Base-by-base conservation (phyloP, 768 basidiomycete genomes). In the Brasilioporus rufonigricans region DNA sequence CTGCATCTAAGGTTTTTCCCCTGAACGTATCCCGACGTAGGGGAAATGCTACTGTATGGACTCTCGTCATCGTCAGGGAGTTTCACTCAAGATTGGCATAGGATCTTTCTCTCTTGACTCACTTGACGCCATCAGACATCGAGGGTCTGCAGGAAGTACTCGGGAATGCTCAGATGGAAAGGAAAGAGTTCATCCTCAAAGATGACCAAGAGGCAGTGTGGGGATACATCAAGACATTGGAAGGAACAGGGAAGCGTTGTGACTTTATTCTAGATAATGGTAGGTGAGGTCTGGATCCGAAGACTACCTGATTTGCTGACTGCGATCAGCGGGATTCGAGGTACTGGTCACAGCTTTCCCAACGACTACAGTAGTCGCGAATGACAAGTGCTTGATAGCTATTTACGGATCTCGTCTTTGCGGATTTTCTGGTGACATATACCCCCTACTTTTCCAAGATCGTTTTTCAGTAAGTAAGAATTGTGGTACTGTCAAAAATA, bases 211-310 rank as follows among this genome's bases (percentile, higher is more conserved):
- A 80, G 19, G 71, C 70, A 8, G 85, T 83, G 2, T 98, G 94
- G 94, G 66, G 80, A 8, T 78, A 91, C 65, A 61, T 96, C 27
- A 81, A 80, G 61, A 74, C 71, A 7, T 60, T 91, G 32, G 75
- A 77, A 51, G 81, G 74, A 0, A 19, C 60, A 29, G 66, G 50
- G 33, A 55, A 48, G 33, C 74, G 85, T 10, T 76, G 95, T 8
- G 96, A 98, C 68, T 86, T 98, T 50, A 82, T 98, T 4, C 74
- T 99, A 18, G 96, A 99, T 65, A 98, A 99, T 63, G 84, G 92
- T 94, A 56, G 23, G 69, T 56, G 13, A 21, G 33, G 50, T 52
- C 8, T 29, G 19, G 10, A 33, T 6, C 56, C 27, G 13, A n/a
- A 26, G 36, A 2, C n/a, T 26, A 9, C 35, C 27, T 50, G 41